A percentile compares a stretch with the other conserved stretches of the same genome.
Evolutionary conservation across 2,329 filamentous ascomycete species (phyloP).

Genomic region (Ophiostoma pallidulum): DNA sequence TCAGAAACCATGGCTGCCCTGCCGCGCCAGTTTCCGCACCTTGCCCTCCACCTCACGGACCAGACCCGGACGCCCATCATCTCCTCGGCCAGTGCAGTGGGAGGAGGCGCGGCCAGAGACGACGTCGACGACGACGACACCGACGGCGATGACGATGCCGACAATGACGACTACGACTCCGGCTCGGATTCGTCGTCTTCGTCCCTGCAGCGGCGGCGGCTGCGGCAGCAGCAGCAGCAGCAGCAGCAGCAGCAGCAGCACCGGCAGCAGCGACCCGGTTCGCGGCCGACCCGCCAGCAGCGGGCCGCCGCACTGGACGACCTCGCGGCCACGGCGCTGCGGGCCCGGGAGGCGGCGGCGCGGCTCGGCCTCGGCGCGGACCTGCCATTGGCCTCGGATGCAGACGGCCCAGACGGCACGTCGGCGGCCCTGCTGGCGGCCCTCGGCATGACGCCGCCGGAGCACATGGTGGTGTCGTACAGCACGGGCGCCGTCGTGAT

Average conservation of each 20-base stretch:
- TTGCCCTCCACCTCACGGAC: slow-evolving; percentile 50
- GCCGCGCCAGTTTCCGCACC: slow-evolving; percentile 39
- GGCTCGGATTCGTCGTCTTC: not conserved
- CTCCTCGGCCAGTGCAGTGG: slow-evolving; percentile 29
- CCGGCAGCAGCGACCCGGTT: too few relatives aligned
- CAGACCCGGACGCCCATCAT: slow-evolving; percentile 47
- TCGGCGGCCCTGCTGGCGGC: slow-evolving; percentile 36
- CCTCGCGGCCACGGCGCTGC: slow-evolving; percentile 43
- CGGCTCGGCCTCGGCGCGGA: slow-evolving; percentile 38
- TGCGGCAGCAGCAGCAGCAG: too few relatives aligned
- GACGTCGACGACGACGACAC: not conserved
- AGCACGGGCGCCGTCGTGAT: slow-evolving; percentile 25
- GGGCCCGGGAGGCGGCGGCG: slow-evolving; percentile 41
- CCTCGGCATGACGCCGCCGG: slow-evolving; percentile 38
- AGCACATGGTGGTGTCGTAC: slow-evolving; percentile 52
- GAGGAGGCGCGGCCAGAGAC: too few relatives aligned
- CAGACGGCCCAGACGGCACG: slow-evolving; percentile 25
- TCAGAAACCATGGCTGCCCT: slow-evolving; percentile 29
- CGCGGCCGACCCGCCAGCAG: slow-evolving; percentile 16
- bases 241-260: not conserved
- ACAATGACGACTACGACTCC: too few relatives aligned
- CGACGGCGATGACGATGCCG: not conserved
- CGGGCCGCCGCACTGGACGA: slow-evolving; percentile 38
- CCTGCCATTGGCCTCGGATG: not conserved
- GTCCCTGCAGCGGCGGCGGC: not conserved